A percentile compares a stretch with the other conserved stretches of the same genome.
These are phyloP conservation scores for Pythium plurisporium DNA, from an alignment of 352 stramenopile genomes.

Conservation along the genomic window DNA sequence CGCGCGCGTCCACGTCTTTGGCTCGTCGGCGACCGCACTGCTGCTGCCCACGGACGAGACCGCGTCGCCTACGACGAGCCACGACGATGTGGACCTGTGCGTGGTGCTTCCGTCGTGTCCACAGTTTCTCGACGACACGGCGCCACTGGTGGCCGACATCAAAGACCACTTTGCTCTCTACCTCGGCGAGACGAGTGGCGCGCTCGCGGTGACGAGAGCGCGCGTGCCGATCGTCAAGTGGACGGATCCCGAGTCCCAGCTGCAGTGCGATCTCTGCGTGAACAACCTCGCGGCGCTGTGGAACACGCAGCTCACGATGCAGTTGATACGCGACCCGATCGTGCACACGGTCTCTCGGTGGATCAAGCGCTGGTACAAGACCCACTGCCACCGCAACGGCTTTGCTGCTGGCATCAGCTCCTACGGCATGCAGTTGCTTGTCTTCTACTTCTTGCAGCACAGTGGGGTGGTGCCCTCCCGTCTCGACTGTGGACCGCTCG, in stretches of 20 bases:
- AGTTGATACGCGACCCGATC: conserved; percentile 2
- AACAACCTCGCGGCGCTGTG: conserved; percentile 81
- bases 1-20: conserved; percentile 57
- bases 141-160: conserved; percentile 46
- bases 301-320: conserved; percentile 64
- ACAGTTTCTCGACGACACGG: conserved; percentile 46
- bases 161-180: conserved; percentile 71
- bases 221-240: conserved; percentile 73
- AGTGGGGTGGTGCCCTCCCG: conserved; percentile 31
- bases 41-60: conserved; percentile 8
- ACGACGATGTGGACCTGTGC: conserved; percentile 70
- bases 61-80: neutral
- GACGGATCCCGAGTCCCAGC: conserved; percentile 27
- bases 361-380: conserved; percentile 51
- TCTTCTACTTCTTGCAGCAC: conserved; percentile 66
- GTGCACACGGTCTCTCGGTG: conserved; percentile 29
- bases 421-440: conserved; percentile 66
- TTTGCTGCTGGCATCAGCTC: conserved; percentile 47
- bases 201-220: conserved; percentile 36
- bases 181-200: conserved; percentile 10
- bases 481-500: conserved; percentile 31
- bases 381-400: conserved; percentile 24
- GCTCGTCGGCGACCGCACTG: conserved; percentile 56
- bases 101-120: conserved; percentile 53
- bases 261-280: conserved; percentile 71